Conservation (phyloP, 306 rosid genomes). For the Trifolium fragiferum region DNA sequence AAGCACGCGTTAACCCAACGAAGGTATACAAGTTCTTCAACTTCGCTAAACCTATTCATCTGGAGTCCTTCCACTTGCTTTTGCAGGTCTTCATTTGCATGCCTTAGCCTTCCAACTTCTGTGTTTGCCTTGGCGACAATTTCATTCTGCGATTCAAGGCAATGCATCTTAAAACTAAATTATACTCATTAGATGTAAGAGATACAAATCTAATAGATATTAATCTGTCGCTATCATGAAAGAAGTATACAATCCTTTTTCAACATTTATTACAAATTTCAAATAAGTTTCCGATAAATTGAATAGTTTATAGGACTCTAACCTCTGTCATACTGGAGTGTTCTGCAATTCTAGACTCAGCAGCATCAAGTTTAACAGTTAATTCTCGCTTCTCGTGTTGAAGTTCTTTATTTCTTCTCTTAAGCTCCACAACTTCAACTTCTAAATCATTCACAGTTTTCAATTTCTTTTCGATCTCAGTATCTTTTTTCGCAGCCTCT, state of each 20-base stretch:
- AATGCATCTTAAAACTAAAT: constrained; percentile 33
- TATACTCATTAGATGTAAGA: constrained; percentile 12
- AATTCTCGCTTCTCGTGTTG: constrained; percentile 88
- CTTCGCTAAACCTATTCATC: constrained; percentile 87
- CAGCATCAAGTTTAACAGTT: constrained; percentile 68
- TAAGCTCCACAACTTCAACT: constrained; percentile 75
- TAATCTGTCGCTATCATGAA: constrained; percentile 24
- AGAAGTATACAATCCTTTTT: neutral
- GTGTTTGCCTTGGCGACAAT: constrained; percentile 62
- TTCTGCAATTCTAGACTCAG: constrained; percentile 59
- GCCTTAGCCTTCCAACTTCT: constrained; percentile 68
- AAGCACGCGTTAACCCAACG: constrained; percentile 98
- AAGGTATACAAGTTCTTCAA: constrained; percentile 94
- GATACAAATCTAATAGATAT: constrained; percentile 4
- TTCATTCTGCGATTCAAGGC: constrained; percentile 63
- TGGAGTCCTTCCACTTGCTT: constrained; percentile 97
- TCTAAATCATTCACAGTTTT: constrained; percentile 72
- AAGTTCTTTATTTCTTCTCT: constrained; percentile 82
- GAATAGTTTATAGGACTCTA: constrained; percentile 24
- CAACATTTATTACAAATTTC: too few species aligned
- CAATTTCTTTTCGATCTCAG: constrained; percentile 69
- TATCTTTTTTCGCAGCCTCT: constrained; percentile 71
- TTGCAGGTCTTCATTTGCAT: constrained; percentile 78
- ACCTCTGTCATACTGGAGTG: constrained; percentile 87
- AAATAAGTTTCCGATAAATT: too few species aligned